phyloP scores from a whole-genome alignment of 2,329 filamentous ascomycete species.

The Xylaria sp. region DNA sequence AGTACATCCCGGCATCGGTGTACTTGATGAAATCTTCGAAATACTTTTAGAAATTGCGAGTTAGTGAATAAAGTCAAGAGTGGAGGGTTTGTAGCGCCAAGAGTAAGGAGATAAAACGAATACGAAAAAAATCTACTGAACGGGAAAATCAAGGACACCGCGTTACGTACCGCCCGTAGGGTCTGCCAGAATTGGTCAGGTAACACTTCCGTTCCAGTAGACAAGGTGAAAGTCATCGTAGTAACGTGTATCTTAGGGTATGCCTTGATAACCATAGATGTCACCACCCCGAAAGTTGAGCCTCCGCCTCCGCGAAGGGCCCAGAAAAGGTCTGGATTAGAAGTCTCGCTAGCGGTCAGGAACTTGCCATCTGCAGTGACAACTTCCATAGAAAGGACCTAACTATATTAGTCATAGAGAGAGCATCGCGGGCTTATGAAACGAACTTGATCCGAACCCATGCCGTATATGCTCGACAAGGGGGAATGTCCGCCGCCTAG shows the following conservation, averaged over 20 bases:
- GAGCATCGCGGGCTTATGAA: background rate
- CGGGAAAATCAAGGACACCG: background rate
- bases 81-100: background rate
- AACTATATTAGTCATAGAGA: conserved; percentile 13
- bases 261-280: conserved; percentile 53
- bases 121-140: conserved; percentile 13
- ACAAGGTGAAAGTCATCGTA: conserved; percentile 47
- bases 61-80: background rate
- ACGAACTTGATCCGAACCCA: conserved; percentile 60
- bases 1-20: conserved; percentile 52
- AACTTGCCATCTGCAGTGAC: conserved; percentile 60
- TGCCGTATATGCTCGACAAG: conserved; percentile 60
- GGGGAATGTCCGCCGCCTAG: conserved; percentile 66
- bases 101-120: background rate
- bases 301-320: conserved; percentile 61
- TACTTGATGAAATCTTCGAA: conserved; percentile 50
- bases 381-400: conserved; percentile 60
- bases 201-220: conserved; percentile 45
- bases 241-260: conserved; percentile 50
- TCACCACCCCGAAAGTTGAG: conserved; percentile 59
- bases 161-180: conserved; percentile 39
- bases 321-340: conserved; percentile 63
- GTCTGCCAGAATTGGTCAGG: conserved; percentile 50
- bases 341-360: conserved; percentile 56
- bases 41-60: conserved; percentile 24